Conservation (phyloP, 83 land plant genomes). For the Larix sibirica region DNA sequence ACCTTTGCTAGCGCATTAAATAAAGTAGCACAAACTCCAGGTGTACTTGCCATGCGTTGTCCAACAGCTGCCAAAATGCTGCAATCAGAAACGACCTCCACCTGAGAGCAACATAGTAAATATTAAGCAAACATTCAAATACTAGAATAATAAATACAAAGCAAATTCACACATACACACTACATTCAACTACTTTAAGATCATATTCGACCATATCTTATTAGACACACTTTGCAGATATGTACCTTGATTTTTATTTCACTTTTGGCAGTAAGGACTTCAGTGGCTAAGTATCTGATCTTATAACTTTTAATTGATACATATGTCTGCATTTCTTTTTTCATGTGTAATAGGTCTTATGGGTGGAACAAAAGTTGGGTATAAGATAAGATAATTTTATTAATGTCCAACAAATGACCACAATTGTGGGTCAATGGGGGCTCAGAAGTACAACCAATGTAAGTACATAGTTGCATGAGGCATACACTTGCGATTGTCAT, state of each 20-base stretch:
- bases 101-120: constrained; percentile 35
- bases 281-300: neutral
- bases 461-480: too few species aligned
- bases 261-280: neutral
- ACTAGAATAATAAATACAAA: neutral
- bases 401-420: too few species aligned
- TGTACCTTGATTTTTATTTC: neutral
- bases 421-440: too few species aligned
- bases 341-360: neutral
- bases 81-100: constrained; percentile 78
- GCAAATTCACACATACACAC: neutral
- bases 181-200: neutral
- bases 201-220: neutral
- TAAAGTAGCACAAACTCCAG: constrained; percentile 97
- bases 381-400: neutral
- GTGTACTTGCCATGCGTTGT: constrained; percentile 97
- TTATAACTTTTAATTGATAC: neutral
- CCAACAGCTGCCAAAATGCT: constrained; percentile 95
- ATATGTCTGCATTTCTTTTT: neutral
- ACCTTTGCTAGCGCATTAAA: constrained; percentile 98
- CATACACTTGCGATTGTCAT: too few species aligned
- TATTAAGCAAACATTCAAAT: constrained; percentile 4
- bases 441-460: too few species aligned
- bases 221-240: neutral
- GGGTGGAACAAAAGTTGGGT: neutral